Conservation (phyloP, 345 rosid species). For the Erucastrum elatum region DNA sequence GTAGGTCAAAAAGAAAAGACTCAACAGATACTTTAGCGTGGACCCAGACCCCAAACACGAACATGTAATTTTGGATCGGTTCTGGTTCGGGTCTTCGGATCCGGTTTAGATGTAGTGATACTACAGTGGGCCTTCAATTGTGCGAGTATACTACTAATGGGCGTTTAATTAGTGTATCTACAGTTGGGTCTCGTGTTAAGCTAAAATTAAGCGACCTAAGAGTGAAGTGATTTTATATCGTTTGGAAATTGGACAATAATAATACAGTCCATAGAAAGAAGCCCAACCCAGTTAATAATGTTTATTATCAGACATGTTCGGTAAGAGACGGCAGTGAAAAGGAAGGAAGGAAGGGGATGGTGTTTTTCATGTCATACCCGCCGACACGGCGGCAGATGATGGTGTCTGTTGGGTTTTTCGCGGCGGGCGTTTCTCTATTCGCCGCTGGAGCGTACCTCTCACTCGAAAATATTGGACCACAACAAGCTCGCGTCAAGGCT, state of each 20-base stretch:
- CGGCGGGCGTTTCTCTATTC: constrained; percentile 53
- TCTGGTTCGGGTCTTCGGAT: too few species aligned
- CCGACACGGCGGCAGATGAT: constrained; percentile 64
- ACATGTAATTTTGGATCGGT: too few species aligned
- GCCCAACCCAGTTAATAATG: not conserved
- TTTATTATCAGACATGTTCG: not conserved
- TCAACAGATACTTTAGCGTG: too few species aligned
- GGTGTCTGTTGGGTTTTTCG: constrained; percentile 43
- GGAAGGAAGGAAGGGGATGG: constrained; percentile 35
- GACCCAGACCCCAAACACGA: too few species aligned
- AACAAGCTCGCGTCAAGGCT: constrained; percentile 69
- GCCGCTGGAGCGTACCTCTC: constrained; percentile 65
- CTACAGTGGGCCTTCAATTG: too few species aligned
- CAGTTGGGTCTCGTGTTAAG: too few species aligned
- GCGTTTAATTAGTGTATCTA: too few species aligned
- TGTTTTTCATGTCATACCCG: constrained; percentile 59
- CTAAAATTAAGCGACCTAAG: too few species aligned
- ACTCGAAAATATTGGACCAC: constrained; percentile 58
- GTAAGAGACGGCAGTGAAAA: not conserved
- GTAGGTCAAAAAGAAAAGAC: too few species aligned
- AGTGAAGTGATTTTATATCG: too few species aligned
- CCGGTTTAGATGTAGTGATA: too few species aligned
- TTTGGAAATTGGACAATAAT: not conserved
- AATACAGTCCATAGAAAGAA: not conserved
- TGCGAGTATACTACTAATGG: too few species aligned